A percentile compares a stretch with the other conserved stretches of the same genome.
These are phyloP conservation scores for Cryptosporidium andersoni DNA, from an alignment of 169 alveolate genomes.

Conservation along the genomic window DNA sequence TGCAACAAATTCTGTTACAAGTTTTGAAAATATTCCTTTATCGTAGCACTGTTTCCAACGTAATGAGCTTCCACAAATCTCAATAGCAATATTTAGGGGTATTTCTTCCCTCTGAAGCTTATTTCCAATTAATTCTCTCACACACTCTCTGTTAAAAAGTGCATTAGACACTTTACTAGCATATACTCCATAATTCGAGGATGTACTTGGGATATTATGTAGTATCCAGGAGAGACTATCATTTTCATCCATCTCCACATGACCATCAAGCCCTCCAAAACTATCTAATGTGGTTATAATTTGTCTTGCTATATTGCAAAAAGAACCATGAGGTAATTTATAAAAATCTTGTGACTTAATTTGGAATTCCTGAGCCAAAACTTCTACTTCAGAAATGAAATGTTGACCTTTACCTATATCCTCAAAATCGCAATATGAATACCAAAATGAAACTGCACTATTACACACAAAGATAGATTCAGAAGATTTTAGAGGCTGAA, in stretches of 20 bases:
- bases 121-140: slow-evolving; percentile 30
- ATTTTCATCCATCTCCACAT: neutral
- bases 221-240: slow-evolving; percentile 13
- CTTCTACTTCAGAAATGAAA: slow-evolving; percentile 18
- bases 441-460: slow-evolving; percentile 39
- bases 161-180: neutral
- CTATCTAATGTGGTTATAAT: slow-evolving; percentile 16
- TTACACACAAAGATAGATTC: slow-evolving; percentile 54
- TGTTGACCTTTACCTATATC: neutral
- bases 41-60: slow-evolving; percentile 47
- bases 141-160: slow-evolving; percentile 66
- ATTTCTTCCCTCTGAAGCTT: slow-evolving; percentile 12
- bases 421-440: slow-evolving; percentile 13
- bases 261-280: slow-evolving; percentile 9
- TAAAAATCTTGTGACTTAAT: slow-evolving; percentile 26
- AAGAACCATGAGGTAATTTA: slow-evolving; percentile 17
- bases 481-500: slow-evolving; percentile 49
- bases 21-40: neutral
- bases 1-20: slow-evolving; percentile 46
- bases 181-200: slow-evolving; percentile 22
- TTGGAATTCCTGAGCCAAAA: slow-evolving; percentile 62
- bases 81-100: slow-evolving; percentile 45
- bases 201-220: neutral
- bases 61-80: slow-evolving; percentile 44
- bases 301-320: slow-evolving; percentile 42